Evolutionary conservation across 495 filamentous ascomycete species (phyloP).

Genomic region (Neurospora sublineolata): DNA sequence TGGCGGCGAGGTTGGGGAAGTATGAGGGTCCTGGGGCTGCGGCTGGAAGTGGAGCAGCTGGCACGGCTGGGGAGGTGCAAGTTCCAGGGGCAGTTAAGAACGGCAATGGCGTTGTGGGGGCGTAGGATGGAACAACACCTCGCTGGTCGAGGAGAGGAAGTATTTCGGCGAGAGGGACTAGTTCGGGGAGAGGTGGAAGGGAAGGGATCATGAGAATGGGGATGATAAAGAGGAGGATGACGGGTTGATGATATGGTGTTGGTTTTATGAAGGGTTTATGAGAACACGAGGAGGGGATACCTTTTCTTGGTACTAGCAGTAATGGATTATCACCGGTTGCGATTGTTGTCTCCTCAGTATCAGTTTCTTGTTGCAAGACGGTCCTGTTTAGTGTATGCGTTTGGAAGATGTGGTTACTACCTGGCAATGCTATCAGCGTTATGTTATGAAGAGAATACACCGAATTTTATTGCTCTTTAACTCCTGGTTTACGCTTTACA

Average conservation of each 20-base stretch:
- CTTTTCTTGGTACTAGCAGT: neutral
- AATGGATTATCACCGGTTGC: neutral
- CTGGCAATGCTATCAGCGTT: neutral
- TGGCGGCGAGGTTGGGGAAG: slow-evolving; percentile 41
- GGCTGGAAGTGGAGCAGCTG: neutral
- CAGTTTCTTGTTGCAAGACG: neutral
- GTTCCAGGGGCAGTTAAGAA: neutral
- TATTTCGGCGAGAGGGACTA: neutral
- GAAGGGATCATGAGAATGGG: neutral
- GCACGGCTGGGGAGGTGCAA: neutral
- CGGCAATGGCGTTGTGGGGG: neutral
- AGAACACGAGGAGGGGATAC: neutral
- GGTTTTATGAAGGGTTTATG: neutral
- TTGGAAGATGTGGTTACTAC: neutral
- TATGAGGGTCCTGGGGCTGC: neutral
- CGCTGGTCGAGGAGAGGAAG: neutral
- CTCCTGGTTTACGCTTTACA: neutral
- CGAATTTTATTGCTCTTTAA: neutral
- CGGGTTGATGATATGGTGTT: neutral
- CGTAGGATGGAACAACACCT: neutral
- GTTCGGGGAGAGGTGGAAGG: neutral
- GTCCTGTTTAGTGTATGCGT: neutral
- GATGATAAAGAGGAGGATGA: neutral
- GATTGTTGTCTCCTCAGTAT: neutral
- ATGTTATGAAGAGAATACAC: neutral